phyloP scores from a whole-genome alignment of 139 green algal species.

The Pseudopediastrum boryanum region DNA sequence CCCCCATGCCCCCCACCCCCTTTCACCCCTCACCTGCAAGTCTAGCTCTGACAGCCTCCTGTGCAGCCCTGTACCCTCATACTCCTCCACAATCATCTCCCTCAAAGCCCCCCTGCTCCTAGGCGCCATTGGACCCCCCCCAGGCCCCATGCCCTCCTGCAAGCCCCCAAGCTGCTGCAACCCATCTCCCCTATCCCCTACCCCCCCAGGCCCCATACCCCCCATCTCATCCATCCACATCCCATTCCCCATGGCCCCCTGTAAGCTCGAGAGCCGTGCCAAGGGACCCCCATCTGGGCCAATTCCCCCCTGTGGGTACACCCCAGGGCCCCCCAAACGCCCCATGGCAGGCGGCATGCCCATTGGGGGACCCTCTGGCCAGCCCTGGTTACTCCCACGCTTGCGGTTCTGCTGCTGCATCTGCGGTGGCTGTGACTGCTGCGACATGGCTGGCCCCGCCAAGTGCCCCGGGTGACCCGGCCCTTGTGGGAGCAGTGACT shows the following conservation, averaged over 20 bases:
- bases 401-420: constrained; percentile 29
- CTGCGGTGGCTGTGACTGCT: not conserved
- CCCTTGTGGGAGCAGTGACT: not conserved
- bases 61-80: constrained; percentile 60
- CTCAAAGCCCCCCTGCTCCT: constrained; percentile 48
- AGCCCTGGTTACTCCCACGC: not conserved
- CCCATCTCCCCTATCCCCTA: too few relatives aligned
- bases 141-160: too few relatives aligned
- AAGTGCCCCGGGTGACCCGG: too few relatives aligned
- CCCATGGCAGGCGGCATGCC: too few relatives aligned
- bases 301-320: not conserved
- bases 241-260: too few relatives aligned
- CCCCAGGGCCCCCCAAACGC: not conserved
- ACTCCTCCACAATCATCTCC: constrained; percentile 63
- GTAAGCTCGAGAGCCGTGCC: too few relatives aligned
- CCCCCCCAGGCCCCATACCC: too few relatives aligned
- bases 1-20: not conserved
- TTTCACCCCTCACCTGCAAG: constrained; percentile 45
- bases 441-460: too few relatives aligned
- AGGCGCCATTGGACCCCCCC: too few relatives aligned
- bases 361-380: not conserved
- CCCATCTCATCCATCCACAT: too few relatives aligned
- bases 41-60: constrained; percentile 61
- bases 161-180: too few relatives aligned
- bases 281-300: too few relatives aligned